Conservation (phyloP, 1,284 basidiomycete species). For the Sporisorium exsertum region DNA sequence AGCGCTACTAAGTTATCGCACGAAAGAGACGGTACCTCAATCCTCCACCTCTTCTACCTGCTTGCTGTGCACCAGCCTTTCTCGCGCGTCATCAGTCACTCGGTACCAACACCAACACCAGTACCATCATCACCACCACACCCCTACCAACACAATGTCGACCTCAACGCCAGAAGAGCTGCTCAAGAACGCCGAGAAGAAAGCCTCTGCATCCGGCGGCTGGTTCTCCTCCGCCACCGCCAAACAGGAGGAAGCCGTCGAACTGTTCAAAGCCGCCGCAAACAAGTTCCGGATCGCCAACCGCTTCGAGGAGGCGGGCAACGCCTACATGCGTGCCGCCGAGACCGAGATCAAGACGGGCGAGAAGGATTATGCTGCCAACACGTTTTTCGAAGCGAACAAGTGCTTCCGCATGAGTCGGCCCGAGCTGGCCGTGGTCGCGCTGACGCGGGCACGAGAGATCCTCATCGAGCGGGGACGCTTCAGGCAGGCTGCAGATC, state of each 20-base stretch:
- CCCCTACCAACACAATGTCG: conserved; percentile 38
- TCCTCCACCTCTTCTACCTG: not conserved
- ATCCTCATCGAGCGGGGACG: conserved; percentile 86
- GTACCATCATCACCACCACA: not conserved
- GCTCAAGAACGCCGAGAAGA: conserved; percentile 90
- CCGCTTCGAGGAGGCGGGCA: conserved; percentile 87
- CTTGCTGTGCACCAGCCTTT: not conserved
- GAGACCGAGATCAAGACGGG: conserved; percentile 65
- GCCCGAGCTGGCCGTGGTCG: conserved; percentile 80
- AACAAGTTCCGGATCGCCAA: conserved; percentile 96
- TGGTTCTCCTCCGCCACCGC: conserved; percentile 71
- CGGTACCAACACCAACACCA: not conserved
- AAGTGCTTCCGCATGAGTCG: conserved; percentile 67
- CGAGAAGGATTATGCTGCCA: conserved; percentile 68
- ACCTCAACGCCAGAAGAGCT: conserved; percentile 71
- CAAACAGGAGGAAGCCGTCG: conserved; percentile 82
- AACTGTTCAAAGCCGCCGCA: conserved; percentile 92
- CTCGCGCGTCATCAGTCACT: not conserved
- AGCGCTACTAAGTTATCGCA: not conserved
- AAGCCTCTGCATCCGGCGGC: conserved; percentile 79
- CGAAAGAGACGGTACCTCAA: not conserved
- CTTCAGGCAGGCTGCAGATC: conserved; percentile 96
- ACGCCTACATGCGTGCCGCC: conserved; percentile 71
- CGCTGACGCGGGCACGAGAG: conserved; percentile 85
- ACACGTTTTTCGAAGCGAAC: conserved; percentile 67